Percentiles rank a stretch among this genome's conserved stretches.
These are phyloP conservation scores for Corchorus capsularis DNA, from an alignment of 345 rosid species.

Conservation along the genomic window DNA sequence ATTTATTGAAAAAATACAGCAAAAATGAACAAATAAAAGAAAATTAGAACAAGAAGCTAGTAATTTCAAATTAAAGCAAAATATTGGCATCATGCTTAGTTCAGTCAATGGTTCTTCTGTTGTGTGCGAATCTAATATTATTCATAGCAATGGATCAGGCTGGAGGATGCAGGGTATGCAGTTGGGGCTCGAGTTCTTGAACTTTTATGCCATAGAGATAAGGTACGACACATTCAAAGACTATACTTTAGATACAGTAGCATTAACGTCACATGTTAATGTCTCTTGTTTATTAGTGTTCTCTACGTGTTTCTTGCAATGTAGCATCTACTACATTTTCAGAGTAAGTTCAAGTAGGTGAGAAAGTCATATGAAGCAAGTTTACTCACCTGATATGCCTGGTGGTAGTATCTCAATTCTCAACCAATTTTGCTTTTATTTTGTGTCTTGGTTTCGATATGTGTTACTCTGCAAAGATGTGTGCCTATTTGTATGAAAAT, in stretches of 20 bases:
- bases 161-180: conserved; percentile 96
- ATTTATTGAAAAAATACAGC: not conserved
- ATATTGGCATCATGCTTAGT: conserved; percentile 4
- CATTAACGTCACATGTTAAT: not conserved
- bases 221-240: conserved; percentile 40
- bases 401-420: not conserved
- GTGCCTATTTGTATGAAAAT: not conserved
- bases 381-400: not conserved
- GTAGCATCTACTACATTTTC: not conserved
- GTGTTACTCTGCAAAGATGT: not conserved
- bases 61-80: not conserved
- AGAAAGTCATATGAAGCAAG: not conserved
- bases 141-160: conserved; percentile 40
- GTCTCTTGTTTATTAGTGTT: conserved; percentile 2
- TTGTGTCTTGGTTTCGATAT: not conserved
- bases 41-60: not conserved
- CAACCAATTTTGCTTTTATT: not conserved
- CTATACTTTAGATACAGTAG: not conserved
- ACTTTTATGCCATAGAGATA: conserved; percentile 89
- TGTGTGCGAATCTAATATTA: conserved; percentile 5
- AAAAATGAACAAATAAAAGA: not conserved
- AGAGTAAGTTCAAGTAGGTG: not conserved
- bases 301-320: not conserved
- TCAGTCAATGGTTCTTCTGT: not conserved
- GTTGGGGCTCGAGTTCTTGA: conserved; percentile 89